Evolutionary conservation across 2,329 filamentous ascomycete species (phyloP).

Genomic region (Calcarisporium arbuscula): DNA sequence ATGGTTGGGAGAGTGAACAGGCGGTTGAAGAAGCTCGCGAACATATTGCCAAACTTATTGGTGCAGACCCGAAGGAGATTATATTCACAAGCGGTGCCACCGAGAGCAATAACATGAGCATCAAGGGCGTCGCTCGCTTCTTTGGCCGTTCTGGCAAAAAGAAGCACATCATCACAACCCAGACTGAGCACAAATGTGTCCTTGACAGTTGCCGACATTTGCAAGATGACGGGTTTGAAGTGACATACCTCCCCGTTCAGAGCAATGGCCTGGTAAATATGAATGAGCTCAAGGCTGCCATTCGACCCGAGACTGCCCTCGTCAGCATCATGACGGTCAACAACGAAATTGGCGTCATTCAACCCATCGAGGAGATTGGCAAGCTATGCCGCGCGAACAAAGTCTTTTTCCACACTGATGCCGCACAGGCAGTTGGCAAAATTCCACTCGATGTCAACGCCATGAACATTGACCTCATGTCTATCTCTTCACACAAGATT

Average conservation of each 20-base stretch:
- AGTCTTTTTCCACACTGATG: slow-evolving; percentile 97
- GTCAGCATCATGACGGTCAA: slow-evolving; percentile 99
- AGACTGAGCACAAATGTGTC: slow-evolving; percentile 99
- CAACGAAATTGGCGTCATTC: slow-evolving; percentile 99
- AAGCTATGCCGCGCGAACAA: slow-evolving; percentile 86
- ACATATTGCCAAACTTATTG: slow-evolving; percentile 80
- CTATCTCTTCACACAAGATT: slow-evolving; percentile 96
- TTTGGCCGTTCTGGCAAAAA: slow-evolving; percentile 92
- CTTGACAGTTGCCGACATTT: slow-evolving; percentile 94
- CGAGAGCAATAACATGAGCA: slow-evolving; percentile 99
- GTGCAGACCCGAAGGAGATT: slow-evolving; percentile 94
- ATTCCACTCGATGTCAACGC: slow-evolving; percentile 94
- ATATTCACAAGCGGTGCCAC: slow-evolving; percentile 98
- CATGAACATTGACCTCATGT: slow-evolving; percentile 98
- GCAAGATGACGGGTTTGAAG: slow-evolving; percentile 91
- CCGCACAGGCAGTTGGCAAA: slow-evolving; percentile 95
- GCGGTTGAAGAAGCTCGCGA: slow-evolving; percentile 81
- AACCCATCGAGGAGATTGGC: slow-evolving; percentile 90
- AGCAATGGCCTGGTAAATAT: slow-evolving; percentile 79
- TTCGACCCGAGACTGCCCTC: slow-evolving; percentile 82
- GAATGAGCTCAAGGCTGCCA: slow-evolving; percentile 78
- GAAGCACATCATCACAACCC: slow-evolving; percentile 94
- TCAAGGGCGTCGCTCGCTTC: slow-evolving; percentile 96
- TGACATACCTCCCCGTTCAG: slow-evolving; percentile 94
- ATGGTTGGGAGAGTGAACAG: slow-evolving; percentile 97